Conservation (phyloP, 2,329 filamentous ascomycete genomes). For the Graphiopsis chlorocephala region DNA sequence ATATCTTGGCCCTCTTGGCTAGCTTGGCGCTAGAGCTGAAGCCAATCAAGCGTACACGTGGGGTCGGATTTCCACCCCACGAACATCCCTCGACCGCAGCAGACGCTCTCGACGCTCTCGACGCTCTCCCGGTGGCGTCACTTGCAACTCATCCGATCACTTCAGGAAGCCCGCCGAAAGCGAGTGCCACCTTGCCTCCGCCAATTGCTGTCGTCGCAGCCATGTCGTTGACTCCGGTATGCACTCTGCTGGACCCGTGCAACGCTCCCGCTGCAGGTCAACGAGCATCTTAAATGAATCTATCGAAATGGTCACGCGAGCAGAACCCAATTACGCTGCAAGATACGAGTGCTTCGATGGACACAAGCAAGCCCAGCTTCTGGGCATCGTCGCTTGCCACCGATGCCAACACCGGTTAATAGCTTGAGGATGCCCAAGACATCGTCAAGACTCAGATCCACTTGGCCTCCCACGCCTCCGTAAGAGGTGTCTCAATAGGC, state of each 20-base stretch:
- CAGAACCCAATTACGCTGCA: not conserved
- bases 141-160: not conserved
- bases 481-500: not conserved
- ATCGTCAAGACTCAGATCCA: not conserved
- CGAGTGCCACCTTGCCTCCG: conserved; percentile 1
- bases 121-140: not conserved
- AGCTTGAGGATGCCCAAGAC: conserved; percentile 12
- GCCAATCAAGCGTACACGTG: not conserved
- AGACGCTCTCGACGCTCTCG: not conserved
- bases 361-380: not conserved
- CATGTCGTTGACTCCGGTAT: not conserved
- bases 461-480: not conserved
- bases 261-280: not conserved
- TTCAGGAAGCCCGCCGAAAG: not conserved
- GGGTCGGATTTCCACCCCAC: not conserved
- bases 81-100: not conserved
- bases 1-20: conserved; percentile 2
- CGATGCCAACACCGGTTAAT: conserved; percentile 10
- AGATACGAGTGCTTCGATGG: not conserved
- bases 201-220: not conserved
- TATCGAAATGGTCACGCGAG: conserved; percentile 1
- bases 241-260: not conserved
- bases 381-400: not conserved
- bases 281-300: not conserved
- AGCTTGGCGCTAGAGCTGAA: not conserved